A percentile compares a stretch with the other conserved stretches of the same genome.
phyloP scores from a whole-genome alignment of 306 rosid species.

The Sicyos baderoa region DNA sequence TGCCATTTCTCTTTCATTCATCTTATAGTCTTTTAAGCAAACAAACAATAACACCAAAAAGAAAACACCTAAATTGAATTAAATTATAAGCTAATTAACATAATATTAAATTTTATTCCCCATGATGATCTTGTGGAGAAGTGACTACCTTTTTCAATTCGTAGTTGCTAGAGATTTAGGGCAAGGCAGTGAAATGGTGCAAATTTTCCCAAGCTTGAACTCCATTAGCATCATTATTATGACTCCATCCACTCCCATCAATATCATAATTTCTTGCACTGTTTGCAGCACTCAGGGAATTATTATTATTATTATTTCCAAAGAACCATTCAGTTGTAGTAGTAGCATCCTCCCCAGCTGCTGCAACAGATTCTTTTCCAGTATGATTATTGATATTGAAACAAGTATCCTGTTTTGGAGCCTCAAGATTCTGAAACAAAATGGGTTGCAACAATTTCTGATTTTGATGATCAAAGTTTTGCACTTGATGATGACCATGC shows the following conservation, averaged over 20 bases:
- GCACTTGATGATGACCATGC: slow-evolving; percentile 18
- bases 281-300: background rate
- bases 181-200: slow-evolving; percentile 9
- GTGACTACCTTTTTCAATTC: background rate
- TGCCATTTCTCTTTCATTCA: background rate
- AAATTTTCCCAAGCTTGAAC: slow-evolving; percentile 13
- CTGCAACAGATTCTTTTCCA: background rate
- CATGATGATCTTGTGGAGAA: background rate
- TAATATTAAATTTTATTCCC: background rate
- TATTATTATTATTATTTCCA: background rate
- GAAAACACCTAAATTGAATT: background rate
- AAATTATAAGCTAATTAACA: background rate
- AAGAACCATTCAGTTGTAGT: slow-evolving; percentile 10
- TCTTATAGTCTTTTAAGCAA: background rate
- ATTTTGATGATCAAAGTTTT: slow-evolving; percentile 27
- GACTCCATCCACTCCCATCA: background rate
- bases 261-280: background rate
- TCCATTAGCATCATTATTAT: background rate
- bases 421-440: slow-evolving; percentile 53
- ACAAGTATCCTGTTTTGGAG: slow-evolving; percentile 24
- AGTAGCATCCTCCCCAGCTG: background rate
- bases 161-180: background rate
- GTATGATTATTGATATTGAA: background rate
- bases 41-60: background rate
- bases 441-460: slow-evolving; percentile 42